phyloP scores from a whole-genome alignment of 768 basidiomycete species.

The Boletus tylopilopsis region DNA sequence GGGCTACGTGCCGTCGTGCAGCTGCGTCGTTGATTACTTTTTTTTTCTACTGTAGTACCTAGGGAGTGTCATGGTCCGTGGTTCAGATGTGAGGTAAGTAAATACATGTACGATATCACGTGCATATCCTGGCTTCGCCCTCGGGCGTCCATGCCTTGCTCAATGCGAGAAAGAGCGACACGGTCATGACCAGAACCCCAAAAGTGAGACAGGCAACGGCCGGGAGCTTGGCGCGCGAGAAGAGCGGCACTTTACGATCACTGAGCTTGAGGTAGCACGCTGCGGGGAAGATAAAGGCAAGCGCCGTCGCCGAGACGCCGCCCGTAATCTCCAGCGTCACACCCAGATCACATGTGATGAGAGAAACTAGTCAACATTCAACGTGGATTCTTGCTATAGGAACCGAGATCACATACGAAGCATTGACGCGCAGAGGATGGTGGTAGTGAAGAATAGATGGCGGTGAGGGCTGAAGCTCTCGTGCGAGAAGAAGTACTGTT shows the following conservation, averaged over 20 bases:
- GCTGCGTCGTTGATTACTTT: constrained; percentile 12
- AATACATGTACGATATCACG: constrained; percentile 35
- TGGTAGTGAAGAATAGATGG: constrained; percentile 88
- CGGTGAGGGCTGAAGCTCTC: constrained; percentile 78
- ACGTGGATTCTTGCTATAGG: neutral
- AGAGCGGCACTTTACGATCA: constrained; percentile 55
- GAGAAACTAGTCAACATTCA: constrained; percentile 56
- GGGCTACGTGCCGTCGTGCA: constrained; percentile 47
- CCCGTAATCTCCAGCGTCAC: constrained; percentile 97
- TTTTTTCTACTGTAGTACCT: neutral
- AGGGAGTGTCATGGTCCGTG: constrained; percentile 5
- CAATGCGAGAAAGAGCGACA: constrained; percentile 75
- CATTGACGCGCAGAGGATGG: constrained; percentile 79
- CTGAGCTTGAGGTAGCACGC: constrained; percentile 80
- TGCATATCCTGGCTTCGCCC: constrained; percentile 70
- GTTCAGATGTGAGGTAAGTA: constrained; percentile 16
- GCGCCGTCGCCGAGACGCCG: constrained; percentile 88
- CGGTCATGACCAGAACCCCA: constrained; percentile 70
- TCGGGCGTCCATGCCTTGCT: constrained; percentile 74
- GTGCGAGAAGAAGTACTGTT: constrained; percentile 93
- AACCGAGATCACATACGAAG: constrained; percentile 48
- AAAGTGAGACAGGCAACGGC: constrained; percentile 71
- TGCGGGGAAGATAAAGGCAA: constrained; percentile 92
- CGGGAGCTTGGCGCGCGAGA: constrained; percentile 69
- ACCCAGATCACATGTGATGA: constrained; percentile 95